phyloP scores from a whole-genome alignment of 148 eudicot genomes.

The Diospyros kaki region DNA sequence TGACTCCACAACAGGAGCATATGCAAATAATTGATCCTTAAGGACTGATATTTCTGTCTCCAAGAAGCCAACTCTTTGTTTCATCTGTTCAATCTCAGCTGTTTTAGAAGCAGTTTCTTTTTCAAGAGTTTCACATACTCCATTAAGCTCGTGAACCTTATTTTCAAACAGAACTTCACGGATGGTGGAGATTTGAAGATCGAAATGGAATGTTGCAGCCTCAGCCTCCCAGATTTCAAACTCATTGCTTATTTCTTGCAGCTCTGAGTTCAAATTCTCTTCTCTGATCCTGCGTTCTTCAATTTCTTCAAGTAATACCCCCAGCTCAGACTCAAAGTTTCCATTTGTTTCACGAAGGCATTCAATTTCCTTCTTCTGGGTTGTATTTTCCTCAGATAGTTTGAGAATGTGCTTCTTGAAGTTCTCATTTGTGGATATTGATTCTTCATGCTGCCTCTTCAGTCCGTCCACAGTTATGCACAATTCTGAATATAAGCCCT shows the following conservation, averaged over 20 bases:
- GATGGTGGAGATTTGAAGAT: conserved; percentile 78
- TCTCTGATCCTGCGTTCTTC: conserved; percentile 58
- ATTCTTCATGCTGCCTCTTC: conserved; percentile 33
- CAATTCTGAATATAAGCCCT: conserved; percentile 38
- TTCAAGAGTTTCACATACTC: conserved; percentile 59
- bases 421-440: conserved; percentile 24
- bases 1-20: conserved; percentile 52
- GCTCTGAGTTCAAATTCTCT: conserved; percentile 57
- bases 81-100: conserved; percentile 57
- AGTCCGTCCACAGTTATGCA: conserved; percentile 38
- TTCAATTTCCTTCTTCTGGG: conserved; percentile 47
- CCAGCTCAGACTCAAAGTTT: conserved; percentile 49
- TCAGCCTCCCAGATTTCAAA: conserved; percentile 88
- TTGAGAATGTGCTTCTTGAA: conserved; percentile 36
- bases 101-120: conserved; percentile 43
- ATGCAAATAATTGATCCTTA: conserved; percentile 53
- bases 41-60: conserved; percentile 58
- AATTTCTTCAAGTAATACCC: conserved; percentile 47
- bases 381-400: conserved; percentile 33
- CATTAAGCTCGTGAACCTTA: conserved; percentile 70
- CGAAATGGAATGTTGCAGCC: conserved; percentile 76
- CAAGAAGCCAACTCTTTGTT: conserved; percentile 39
- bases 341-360: conserved; percentile 45
- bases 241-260: conserved; percentile 62
- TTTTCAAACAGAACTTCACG: conserved; percentile 59